These are phyloP conservation scores for Fusarium sp. DNA, from an alignment of 2,329 filamentous ascomycete species.

Conservation along the genomic window DNA sequence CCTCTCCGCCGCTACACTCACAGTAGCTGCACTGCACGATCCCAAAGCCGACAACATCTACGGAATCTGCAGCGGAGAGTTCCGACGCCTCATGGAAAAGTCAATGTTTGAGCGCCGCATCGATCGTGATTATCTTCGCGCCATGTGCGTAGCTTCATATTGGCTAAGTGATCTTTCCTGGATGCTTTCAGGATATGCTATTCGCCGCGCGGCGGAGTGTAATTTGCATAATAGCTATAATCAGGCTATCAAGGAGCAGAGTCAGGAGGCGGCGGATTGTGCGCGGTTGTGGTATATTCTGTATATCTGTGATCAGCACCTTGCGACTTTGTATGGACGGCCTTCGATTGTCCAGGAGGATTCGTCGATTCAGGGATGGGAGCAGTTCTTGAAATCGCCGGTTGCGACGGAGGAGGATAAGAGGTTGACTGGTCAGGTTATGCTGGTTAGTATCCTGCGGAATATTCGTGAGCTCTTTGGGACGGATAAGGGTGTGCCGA, in stretches of 20 bases:
- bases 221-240: constrained; percentile 55
- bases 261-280: constrained; percentile 58
- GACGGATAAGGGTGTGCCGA: constrained; percentile 60
- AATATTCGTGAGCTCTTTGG: constrained; percentile 65
- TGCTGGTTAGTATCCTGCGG: constrained; percentile 64
- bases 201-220: constrained; percentile 57
- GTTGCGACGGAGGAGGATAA: constrained; percentile 63
- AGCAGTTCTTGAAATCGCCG: constrained; percentile 61
- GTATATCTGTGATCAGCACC: constrained; percentile 68
- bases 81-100: constrained; percentile 62
- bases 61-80: constrained; percentile 63
- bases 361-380: constrained; percentile 63
- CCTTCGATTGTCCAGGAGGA: constrained; percentile 67
- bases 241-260: constrained; percentile 48
- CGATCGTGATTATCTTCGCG: constrained; percentile 62
- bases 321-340: constrained; percentile 67
- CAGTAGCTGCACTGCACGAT: constrained; percentile 67
- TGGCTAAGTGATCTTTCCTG: constrained; percentile 70
- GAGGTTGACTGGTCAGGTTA: constrained; percentile 66
- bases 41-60: constrained; percentile 61
- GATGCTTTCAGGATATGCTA: constrained; percentile 65
- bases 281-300: constrained; percentile 68
- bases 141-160: constrained; percentile 68
- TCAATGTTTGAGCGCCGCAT: constrained; percentile 50
- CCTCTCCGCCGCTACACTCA: constrained; percentile 63